Base-by-base conservation (phyloP, 768 basidiomycete genomes). In the Russula foetens region DNA sequence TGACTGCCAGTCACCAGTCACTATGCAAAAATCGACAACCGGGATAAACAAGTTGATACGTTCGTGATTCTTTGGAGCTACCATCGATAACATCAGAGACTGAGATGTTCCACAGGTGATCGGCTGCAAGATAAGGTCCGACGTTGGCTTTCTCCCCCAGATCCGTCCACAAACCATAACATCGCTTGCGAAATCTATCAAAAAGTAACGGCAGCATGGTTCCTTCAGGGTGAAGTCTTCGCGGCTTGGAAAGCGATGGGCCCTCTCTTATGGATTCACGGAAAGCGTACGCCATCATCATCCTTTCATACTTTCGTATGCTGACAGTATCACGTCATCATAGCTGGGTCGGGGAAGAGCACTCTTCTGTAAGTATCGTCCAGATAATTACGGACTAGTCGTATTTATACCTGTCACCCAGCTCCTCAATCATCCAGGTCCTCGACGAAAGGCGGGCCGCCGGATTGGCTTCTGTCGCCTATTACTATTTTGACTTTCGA, bases 401-500 rank as follows among this genome's bases (percentile, higher is more conserved):
- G 21, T 17, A 23, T 24, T 55, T 8, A 46, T 35, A 5, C 7
- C 19, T 9, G n/a, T n/a, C 26, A 7, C 0, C 8, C 24, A 60
- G 59, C 12, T 60, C 45, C 23, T 43, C 52, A 43, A 60, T 60
- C 21, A 54, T 60, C 29, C 23, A 54, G 12, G 46, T 47, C 35
- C 21, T 60, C 6, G 35, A 47, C 15, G 1, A 17, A 38, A 23
- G 31, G 7, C 53, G 52, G 21, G 28, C 21, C 0, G 52, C 44
- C 2, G 59, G 59, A n/a, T 24, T 54, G 5, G 59, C 52, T 41
- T 53, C 38, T 7, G 41, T 58, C 17, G 41, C 49, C 24, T 61
- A 58, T 49, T 61, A 58, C 35, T 61, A 61, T 26, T 58, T 49
- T 7, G 54, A 56, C 35, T 61, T 61, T 28, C 23, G 54, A 21